Conservation (phyloP, 73 alveolate genomes). For the Paramecium tetraurelia region DNA sequence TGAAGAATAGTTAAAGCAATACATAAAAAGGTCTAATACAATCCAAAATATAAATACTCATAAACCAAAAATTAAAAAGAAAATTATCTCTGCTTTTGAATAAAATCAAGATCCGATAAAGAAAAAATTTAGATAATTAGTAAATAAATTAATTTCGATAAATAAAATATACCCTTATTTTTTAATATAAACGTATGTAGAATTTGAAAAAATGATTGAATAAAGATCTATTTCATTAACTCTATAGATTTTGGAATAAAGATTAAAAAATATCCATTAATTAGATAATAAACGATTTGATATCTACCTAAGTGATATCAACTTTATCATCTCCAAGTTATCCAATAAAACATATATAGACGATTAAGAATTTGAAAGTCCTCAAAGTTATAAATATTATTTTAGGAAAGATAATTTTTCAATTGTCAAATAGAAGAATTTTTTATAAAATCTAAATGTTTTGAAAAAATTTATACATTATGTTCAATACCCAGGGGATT, state of each 20-base stretch:
- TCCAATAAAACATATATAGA: neutral
- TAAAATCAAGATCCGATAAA: neutral
- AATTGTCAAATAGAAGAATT: neutral
- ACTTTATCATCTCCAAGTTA: neutral
- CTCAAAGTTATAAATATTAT: neutral
- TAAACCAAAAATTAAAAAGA: neutral
- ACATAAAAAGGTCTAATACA: neutral
- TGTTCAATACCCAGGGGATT: neutral
- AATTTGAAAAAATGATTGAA: neutral
- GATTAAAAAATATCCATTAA: neutral
- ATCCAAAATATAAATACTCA: neutral
- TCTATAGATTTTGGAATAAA: neutral
- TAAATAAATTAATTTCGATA: neutral
- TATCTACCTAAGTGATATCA: neutral
- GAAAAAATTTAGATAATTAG: neutral
- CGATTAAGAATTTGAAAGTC: neutral
- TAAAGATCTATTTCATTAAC: neutral
- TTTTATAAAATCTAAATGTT: neutral
- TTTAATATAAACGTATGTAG: neutral
- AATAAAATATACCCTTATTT: constrained; percentile 1
- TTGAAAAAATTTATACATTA: neutral
- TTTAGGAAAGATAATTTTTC: neutral
- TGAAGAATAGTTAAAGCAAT: neutral
- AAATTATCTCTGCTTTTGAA: neutral
- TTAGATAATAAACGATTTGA: neutral